A percentile compares a stretch with the other conserved stretches of the same genome.
Conservation (phyloP, 2,329 filamentous ascomycete genomes). For the Rhinocladiella similis region DNA sequence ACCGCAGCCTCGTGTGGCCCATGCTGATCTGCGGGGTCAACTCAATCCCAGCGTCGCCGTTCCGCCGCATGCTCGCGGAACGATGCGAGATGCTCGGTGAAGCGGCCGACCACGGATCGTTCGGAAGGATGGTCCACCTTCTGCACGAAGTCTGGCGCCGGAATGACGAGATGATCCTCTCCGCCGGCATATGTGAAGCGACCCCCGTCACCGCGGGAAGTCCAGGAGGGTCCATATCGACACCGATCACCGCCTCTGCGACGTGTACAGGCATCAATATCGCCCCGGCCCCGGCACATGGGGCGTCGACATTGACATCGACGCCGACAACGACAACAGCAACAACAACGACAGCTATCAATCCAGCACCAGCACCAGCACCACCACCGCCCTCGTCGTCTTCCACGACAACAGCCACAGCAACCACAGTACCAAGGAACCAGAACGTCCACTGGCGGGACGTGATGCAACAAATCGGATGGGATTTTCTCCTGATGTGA, state of each 20-base stretch:
- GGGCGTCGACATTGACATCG: too few species aligned
- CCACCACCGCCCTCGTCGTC: constrained; percentile 33
- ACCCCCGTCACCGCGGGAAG: constrained; percentile 29
- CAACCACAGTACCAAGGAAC: constrained; percentile 22
- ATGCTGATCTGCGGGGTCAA: constrained; percentile 83
- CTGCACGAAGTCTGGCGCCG: constrained; percentile 79
- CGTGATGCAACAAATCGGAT: constrained; percentile 85
- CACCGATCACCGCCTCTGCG: constrained; percentile 18
- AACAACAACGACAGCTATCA: too few species aligned
- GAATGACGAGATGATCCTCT: constrained; percentile 61
- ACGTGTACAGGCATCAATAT: too few species aligned
- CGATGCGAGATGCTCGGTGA: constrained; percentile 75
- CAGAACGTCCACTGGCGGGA: constrained; percentile 91
- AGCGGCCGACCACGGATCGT: constrained; percentile 75
- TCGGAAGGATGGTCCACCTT: constrained; percentile 77
- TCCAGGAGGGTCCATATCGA: constrained; percentile 23
- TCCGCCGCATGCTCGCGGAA: constrained; percentile 76
- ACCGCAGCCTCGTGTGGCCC: constrained; percentile 90
- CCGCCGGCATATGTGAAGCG: constrained; percentile 33
- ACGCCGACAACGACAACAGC: too few species aligned
- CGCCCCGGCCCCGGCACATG: too few species aligned
- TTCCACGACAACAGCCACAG: constrained; percentile 28
- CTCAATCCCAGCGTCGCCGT: constrained; percentile 69
- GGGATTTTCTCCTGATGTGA: constrained; percentile 84
- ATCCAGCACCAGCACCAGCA: neutral